Percentiles rank a stretch among this genome's conserved stretches.
These are phyloP conservation scores for Flaveria robusta DNA, from an alignment of 129 eudicot species.

Conservation along the genomic window DNA sequence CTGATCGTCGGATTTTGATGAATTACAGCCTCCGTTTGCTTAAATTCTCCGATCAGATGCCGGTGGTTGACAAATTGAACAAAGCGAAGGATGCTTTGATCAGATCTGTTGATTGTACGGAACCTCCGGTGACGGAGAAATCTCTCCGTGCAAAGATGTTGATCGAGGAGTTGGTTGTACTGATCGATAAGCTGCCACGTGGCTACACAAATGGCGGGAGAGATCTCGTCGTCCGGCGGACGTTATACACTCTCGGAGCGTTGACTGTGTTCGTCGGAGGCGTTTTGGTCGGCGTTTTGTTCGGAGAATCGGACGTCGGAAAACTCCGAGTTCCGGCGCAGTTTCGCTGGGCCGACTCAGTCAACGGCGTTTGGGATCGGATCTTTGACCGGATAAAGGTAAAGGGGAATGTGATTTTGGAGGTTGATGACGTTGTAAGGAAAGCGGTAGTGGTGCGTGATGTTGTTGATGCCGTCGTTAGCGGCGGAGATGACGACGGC, in stretches of 20 bases:
- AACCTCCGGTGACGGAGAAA: slow-evolving; percentile 25
- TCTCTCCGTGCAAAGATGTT: slow-evolving; percentile 32
- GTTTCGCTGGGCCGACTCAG: slow-evolving; percentile 41
- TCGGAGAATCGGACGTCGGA: slow-evolving; percentile 25
- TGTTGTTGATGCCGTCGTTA: slow-evolving; percentile 11
- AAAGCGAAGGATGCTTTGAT: slow-evolving; percentile 34
- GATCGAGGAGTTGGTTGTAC: slow-evolving; percentile 33
- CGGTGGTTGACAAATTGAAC: slow-evolving; percentile 37
- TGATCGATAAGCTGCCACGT: slow-evolving; percentile 33
- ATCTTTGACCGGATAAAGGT: slow-evolving; percentile 33
- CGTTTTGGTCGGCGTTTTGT: slow-evolving; percentile 29
- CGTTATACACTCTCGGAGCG: slow-evolving; percentile 42
- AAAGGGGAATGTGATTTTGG: slow-evolving; percentile 20
- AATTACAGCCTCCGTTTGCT: slow-evolving; percentile 43
- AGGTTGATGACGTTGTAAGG: slow-evolving; percentile 33
- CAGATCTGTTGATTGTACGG: slow-evolving; percentile 21
- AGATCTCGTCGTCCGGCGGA: slow-evolving; percentile 35
- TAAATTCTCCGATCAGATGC: slow-evolving; percentile 12
- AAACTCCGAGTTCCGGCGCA: slow-evolving; percentile 28
- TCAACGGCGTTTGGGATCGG: slow-evolving; percentile 28
- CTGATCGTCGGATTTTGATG: slow-evolving; percentile 42
- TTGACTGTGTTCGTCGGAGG: slow-evolving; percentile 40
- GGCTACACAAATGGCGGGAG: background rate
- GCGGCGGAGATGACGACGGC: slow-evolving; percentile 20
- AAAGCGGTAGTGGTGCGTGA: slow-evolving; percentile 28